Base-by-base conservation (phyloP, 179 eudicot species). In the Silene noctiflora region DNA sequence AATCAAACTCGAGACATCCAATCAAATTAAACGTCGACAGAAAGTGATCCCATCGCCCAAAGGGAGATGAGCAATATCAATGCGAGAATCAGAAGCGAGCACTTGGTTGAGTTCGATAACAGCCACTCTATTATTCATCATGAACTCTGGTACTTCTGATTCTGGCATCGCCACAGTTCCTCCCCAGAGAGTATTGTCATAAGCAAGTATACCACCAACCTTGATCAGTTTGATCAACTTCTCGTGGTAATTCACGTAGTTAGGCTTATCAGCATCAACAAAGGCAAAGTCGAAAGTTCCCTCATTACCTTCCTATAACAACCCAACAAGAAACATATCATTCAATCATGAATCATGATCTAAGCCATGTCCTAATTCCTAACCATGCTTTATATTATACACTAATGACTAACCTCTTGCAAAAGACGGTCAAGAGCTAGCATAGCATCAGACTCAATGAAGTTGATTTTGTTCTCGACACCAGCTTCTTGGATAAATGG, bases 151-250 rank as follows among this genome's bases (percentile, higher is more conserved):
- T 64, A 86, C 88, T 17, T 66, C n/a, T 20, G 84, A 83, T 62
- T 89, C 90, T 0, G 90, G 71, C 80, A 72, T 73, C 4, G 84
- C 89, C 10, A 91, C 91, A 0, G 83, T 75, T 16, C 96, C 96
- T n/a, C 75, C 69, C 91, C 96, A 91, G 0, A 91, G 82, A 1
- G 96, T 89, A 78, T 91, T 91, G 75, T 89, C 96, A 25, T 87
- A 91, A 2, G 85, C 80, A 22, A 89, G 63, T 1, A 90, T 20
- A 9, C 92, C 92, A 0, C 90, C 91, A 17, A 85, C 78, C 71
- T 78, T 89, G 21, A 88, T 35, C 27, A 89, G 77, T 62, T 83
- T 86, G 78, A 88, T 19, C 48, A 88, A 19, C 68, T 74, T 82
- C 78, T 88, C 89, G 21, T 89, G 90, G 65, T 89, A 89, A 6